Conservation (phyloP, 2,329 filamentous ascomycete genomes). For the Trichoderma arundinaceum region DNA sequence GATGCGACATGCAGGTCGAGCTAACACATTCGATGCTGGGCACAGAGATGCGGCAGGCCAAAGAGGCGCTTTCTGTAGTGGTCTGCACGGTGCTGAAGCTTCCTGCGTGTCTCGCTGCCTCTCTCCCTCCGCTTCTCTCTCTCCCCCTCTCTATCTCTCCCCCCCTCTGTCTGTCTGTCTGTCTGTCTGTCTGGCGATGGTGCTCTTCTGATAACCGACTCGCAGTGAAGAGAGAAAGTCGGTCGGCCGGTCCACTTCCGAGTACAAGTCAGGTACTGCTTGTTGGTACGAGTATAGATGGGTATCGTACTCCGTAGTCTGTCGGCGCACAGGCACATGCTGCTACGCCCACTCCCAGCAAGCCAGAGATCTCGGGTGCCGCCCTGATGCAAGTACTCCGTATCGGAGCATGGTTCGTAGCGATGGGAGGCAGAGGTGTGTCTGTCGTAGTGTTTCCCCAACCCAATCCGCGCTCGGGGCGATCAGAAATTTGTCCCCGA, state of each 20-base stretch:
- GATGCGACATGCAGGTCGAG: constrained; percentile 6
- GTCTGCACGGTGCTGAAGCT: constrained; percentile 7
- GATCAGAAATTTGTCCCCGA: constrained; percentile 20
- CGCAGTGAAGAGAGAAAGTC: too few species aligned
- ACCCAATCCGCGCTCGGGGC: constrained; percentile 10
- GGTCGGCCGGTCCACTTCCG: too few species aligned
- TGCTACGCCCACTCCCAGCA: neutral
- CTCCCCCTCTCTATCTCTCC: too few species aligned
- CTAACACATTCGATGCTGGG: constrained; percentile 1
- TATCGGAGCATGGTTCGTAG: constrained; percentile 16
- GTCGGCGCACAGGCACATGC: too few species aligned
- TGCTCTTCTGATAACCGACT: too few species aligned
- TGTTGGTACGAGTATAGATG: too few species aligned
- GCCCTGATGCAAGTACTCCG: neutral
- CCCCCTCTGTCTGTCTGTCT: too few species aligned
- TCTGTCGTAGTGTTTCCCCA: neutral
- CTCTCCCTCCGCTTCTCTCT: too few species aligned
- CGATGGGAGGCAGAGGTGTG: constrained; percentile 2
- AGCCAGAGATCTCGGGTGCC: constrained; percentile 15
- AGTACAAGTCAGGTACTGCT: too few species aligned
- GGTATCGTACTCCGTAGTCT: too few species aligned
- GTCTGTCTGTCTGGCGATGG: too few species aligned
- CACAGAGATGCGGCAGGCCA: constrained; percentile 8
- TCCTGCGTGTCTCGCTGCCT: neutral
- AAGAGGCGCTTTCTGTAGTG: constrained; percentile 15